A percentile compares a stretch with the other conserved stretches of the same genome.
Conservation (phyloP, 768 basidiomycete species). For the Baorangia bicolor region DNA sequence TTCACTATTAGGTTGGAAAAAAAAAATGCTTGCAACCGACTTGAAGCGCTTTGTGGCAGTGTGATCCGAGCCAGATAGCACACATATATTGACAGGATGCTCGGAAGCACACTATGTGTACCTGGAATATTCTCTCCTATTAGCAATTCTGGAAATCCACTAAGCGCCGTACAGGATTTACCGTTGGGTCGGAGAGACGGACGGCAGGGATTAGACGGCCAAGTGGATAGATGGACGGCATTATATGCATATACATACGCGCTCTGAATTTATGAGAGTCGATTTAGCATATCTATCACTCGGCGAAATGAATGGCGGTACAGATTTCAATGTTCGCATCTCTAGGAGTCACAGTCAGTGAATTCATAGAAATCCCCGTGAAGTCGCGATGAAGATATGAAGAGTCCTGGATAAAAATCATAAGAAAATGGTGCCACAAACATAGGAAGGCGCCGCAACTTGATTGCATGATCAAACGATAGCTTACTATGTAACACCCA, state of each 20-base stretch:
- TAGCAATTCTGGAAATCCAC: too few relatives aligned
- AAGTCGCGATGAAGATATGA: neutral
- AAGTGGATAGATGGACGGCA: too few relatives aligned
- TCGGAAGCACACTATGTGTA: too few relatives aligned
- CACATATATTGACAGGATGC: neutral
- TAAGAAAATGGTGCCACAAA: neutral
- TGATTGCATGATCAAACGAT: neutral
- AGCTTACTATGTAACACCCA: neutral
- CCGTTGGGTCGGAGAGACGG: too few relatives aligned
- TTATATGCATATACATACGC: too few relatives aligned
- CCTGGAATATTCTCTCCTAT: too few relatives aligned
- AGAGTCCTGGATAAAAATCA: neutral
- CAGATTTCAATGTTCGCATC: neutral
- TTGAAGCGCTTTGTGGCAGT: neutral
- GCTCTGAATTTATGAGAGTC: too few relatives aligned
- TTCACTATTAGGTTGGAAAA: neutral
- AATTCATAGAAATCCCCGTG: neutral
- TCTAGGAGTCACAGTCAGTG: neutral
- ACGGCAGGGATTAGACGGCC: too few relatives aligned
- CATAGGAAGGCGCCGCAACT: too few relatives aligned
- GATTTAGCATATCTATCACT: too few relatives aligned
- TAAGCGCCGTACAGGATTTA: neutral
- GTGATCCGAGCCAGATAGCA: neutral
- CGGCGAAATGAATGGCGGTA: too few relatives aligned
- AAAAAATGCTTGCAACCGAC: too few relatives aligned